phyloP scores from a whole-genome alignment of 2,329 filamentous ascomycete genomes.

The Cladosporium sp. region DNA sequence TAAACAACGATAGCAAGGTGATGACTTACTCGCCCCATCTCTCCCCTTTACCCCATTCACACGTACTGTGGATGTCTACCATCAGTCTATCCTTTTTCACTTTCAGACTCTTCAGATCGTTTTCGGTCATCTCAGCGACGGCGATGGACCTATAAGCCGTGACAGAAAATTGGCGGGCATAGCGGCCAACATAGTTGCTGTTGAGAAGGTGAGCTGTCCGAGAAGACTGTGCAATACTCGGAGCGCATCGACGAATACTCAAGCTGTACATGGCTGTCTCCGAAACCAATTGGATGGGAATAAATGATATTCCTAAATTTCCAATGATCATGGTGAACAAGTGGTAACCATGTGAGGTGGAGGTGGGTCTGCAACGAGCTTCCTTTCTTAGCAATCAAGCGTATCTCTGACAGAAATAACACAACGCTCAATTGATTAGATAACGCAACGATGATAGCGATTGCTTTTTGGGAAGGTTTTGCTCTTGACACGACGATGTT shows the following conservation, averaged over 20 bases:
- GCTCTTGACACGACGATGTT: too few relatives aligned
- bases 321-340: too few relatives aligned
- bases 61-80: slow-evolving; percentile 61
- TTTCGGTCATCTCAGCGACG: slow-evolving; percentile 47
- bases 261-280: neutral
- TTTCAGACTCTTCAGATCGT: slow-evolving; percentile 50
- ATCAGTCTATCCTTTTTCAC: slow-evolving; percentile 59
- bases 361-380: too few relatives aligned
- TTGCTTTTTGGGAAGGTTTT: too few relatives aligned
- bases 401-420: too few relatives aligned
- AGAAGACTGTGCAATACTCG: neutral
- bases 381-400: too few relatives aligned
- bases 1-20: neutral
- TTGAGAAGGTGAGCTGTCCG: neutral
- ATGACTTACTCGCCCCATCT: slow-evolving; percentile 61
- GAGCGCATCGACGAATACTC: neutral
- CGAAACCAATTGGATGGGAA: too few relatives aligned
- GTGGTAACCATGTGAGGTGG: too few relatives aligned
- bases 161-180: neutral
- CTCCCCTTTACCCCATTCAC: slow-evolving; percentile 62
- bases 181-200: neutral
- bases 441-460: too few relatives aligned
- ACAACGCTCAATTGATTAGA: too few relatives aligned
- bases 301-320: too few relatives aligned
- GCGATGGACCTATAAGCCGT: slow-evolving; percentile 19